Evolutionary conservation across 2,329 filamentous ascomycete species (phyloP), one percentile per base, ranked within the genome.

Genomic region (Didymella pomorum): DNA sequence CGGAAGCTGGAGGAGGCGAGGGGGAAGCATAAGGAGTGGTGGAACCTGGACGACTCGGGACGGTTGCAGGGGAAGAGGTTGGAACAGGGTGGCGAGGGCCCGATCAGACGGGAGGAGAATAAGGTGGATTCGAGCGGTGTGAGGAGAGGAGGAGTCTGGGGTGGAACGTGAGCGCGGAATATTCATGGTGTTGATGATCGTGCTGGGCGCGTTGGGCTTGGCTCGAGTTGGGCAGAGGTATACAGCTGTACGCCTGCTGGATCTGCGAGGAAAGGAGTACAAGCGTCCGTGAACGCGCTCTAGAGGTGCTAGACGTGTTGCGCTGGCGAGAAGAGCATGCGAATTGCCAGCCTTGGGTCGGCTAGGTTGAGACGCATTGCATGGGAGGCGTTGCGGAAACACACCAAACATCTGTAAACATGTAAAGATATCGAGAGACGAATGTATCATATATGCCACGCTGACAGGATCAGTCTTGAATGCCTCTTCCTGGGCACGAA

Each of bases 21-120:
- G 60, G 76, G 77, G 68, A 77, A 79, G 62, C 81, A 83, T 67
- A 75, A 78, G 63, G 81, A 83, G 65, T 84, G 81, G 81, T 84
- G 82, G 82, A 80, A 73, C 50, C 50, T 80, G 58, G 78, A 79
- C 61, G 78, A 79, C 57, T 20, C 63, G 9, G 78, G 78, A 20
- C 66, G 66, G 52, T 50, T 68, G 66, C 52, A 66, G 58, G 71
- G 72, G 48, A 71, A 61, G 64, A 62, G 23, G 52, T 55, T 56
- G 14, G 66, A 71, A 52, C 54, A 48, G 33, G 60, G 61, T 45
- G 35, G 35, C 12, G 58, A 64, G 55, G 52, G 37, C 16, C 56
- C 45, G 4, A 33, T 3, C 42, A 47, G 65, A 51, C 46, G 58
- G 12, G 62, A 68, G 43, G 66, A 68, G 58, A 65, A 65, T 51